Percentiles rank a stretch among this genome's conserved stretches.
Conservation (phyloP, 2,329 filamentous ascomycete species). For the Colletotrichum noveboracense region DNA sequence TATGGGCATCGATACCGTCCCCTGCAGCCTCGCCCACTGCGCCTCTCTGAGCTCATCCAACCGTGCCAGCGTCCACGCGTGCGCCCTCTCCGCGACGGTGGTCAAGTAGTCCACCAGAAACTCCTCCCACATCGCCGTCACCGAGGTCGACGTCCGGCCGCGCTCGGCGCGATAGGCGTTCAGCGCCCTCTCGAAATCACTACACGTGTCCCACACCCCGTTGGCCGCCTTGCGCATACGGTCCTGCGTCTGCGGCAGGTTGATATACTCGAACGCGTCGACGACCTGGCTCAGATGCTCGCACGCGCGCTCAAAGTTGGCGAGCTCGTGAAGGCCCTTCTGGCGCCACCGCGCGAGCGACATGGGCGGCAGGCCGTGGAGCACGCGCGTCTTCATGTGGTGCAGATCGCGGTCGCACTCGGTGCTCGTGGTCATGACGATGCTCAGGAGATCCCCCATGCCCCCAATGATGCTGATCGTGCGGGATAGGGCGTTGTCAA, state of each 20-base stretch:
- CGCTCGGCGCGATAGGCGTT: background rate
- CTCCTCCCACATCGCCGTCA: slow-evolving; percentile 9
- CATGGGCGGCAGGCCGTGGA: background rate
- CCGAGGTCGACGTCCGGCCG: background rate
- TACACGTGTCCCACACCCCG: background rate
- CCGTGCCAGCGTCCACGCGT: background rate
- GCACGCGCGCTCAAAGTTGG: background rate
- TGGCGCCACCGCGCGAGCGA: background rate
- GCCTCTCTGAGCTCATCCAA: background rate
- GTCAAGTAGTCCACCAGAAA: background rate
- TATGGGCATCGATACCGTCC: background rate
- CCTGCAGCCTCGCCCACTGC: background rate
- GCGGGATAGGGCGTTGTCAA: background rate
- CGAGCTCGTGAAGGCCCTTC: background rate
- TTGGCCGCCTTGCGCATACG: background rate
- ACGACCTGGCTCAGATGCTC: background rate
- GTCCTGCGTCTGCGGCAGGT: background rate
- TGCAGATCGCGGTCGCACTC: slow-evolving; percentile 4
- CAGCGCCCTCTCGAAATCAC: background rate
- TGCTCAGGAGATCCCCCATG: background rate
- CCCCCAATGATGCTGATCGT: background rate
- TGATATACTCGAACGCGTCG: slow-evolving; percentile 3
- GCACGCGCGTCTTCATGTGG: background rate
- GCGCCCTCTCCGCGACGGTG: background rate
- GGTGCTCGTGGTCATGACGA: background rate